Percentiles rank a stretch among this genome's conserved stretches.
These are phyloP conservation scores for Picochlorum sp. DNA, from an alignment of 139 green algal genomes.

Conservation along the genomic window DNA sequence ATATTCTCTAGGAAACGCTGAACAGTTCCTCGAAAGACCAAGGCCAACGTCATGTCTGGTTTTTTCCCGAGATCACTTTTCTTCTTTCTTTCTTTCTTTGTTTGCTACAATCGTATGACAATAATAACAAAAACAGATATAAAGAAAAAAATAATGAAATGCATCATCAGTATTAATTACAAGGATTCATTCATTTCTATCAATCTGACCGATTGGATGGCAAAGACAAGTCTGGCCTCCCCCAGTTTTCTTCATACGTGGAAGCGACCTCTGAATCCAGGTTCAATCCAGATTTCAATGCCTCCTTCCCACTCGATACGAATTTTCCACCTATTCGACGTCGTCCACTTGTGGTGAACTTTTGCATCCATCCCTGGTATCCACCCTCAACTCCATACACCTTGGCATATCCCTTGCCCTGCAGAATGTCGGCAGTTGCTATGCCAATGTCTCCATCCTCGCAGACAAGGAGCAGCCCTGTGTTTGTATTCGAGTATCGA, in stretches of 20 bases:
- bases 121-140: too few species aligned
- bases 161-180: too few species aligned
- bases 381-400: background rate
- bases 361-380: background rate
- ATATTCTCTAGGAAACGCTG: too few species aligned
- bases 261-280: background rate
- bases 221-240: background rate
- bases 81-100: too few species aligned
- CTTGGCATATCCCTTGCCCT: background rate
- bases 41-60: too few species aligned
- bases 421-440: background rate
- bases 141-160: too few species aligned
- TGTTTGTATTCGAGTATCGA: background rate
- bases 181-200: too few species aligned
- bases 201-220: too few species aligned
- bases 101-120: too few species aligned
- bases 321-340: background rate
- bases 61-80: too few species aligned
- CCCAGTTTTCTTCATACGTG: conserved; percentile 2
- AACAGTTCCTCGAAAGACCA: too few species aligned
- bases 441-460: background rate
- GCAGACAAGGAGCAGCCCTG: background rate
- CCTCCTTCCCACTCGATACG: background rate
- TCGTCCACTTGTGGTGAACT: background rate
- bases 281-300: background rate